Conservation (phyloP, 345 rosid species). For the Moricandia arvensis region DNA sequence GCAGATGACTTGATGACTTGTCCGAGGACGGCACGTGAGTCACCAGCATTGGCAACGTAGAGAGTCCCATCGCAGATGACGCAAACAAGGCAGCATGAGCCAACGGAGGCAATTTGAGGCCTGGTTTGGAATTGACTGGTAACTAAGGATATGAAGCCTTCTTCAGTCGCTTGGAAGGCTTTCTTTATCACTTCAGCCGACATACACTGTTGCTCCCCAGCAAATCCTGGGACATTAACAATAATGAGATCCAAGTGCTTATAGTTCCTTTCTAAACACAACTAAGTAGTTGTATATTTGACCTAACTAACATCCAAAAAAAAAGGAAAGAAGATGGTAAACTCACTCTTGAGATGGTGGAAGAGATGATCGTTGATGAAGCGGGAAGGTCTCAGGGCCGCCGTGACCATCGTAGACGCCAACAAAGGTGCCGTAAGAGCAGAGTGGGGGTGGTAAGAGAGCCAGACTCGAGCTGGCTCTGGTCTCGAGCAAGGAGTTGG, state of each 20-base stretch:
- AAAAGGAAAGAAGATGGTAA: neutral
- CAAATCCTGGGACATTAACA: conserved; percentile 49
- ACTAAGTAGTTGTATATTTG: no score
- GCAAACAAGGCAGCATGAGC: conserved; percentile 83
- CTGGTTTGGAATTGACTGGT: conserved; percentile 57
- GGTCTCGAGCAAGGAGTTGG: conserved; percentile 89
- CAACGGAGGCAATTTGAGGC: conserved; percentile 87
- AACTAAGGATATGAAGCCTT: conserved; percentile 70
- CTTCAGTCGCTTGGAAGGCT: conserved; percentile 87
- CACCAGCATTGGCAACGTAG: conserved; percentile 77
- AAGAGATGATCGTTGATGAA: conserved; percentile 74
- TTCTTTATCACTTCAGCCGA: conserved; percentile 68
- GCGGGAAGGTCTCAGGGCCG: conserved; percentile 88
- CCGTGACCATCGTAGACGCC: conserved; percentile 92
- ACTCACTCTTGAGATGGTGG: conserved; percentile 67
- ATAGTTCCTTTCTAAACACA: no score
- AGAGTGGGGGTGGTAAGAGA: conserved; percentile 51
- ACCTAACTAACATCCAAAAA: no score
- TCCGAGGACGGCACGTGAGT: conserved; percentile 84
- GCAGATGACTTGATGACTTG: conserved; percentile 61
- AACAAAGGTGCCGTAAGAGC: conserved; percentile 83
- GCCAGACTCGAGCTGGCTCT: conserved; percentile 91
- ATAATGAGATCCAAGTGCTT: no score
- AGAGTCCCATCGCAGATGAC: conserved; percentile 69
- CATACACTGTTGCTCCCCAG: conserved; percentile 69